Base-by-base conservation (phyloP, 768 basidiomycete species). In the Boletus rex-veris region DNA sequence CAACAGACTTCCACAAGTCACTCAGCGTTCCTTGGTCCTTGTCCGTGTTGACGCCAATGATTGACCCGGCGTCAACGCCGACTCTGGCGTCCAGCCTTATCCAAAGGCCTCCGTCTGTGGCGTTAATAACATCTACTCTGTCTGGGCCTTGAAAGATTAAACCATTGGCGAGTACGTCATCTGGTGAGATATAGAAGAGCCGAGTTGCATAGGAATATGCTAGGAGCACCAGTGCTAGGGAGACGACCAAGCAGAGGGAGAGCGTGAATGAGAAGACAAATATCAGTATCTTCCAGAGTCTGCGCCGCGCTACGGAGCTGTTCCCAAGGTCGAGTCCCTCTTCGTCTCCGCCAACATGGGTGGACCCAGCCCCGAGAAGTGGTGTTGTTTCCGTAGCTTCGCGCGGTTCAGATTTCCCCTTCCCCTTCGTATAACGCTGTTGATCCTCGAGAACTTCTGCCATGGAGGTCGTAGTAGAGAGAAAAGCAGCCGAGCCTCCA, bases 141-240 rank as follows among this genome's bases (percentile, higher is more conserved):
- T 84, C 79, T 0, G 88, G 88, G 2, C 85, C 85, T 40, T 74
- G 67, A 42, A 87, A 70, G 10, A 81, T 75, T 15, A 90, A 62
- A 18, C 80, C 79, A 14, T 76, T 71, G 37, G 80, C 70, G 35
- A 89, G 64, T 50, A 89, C 66, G 57, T 83, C 80, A 56, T 88
- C 78, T 12, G 84, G 75, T 3, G 82, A 79, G 15, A 82, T 61
- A 51, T 70, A 66, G 14, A 81, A 77, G 1, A 80, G 80, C 31
- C 75, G 75, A 16, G 84, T 74, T 18, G 83, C 81, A 60, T 88
- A 90, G 4, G 83, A 83, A 74, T 81, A 87, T 6, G 81, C 84
- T 9, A 89, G 71, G 16, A 87, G 60, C 4, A 72, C 75, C 10
- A 83, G 42, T 4, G 77, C 46, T 14, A 78, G 60, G 37, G 82